Evolutionary conservation across 495 filamentous ascomycete species (phyloP).

Genomic region (Penicillium lagena): DNA sequence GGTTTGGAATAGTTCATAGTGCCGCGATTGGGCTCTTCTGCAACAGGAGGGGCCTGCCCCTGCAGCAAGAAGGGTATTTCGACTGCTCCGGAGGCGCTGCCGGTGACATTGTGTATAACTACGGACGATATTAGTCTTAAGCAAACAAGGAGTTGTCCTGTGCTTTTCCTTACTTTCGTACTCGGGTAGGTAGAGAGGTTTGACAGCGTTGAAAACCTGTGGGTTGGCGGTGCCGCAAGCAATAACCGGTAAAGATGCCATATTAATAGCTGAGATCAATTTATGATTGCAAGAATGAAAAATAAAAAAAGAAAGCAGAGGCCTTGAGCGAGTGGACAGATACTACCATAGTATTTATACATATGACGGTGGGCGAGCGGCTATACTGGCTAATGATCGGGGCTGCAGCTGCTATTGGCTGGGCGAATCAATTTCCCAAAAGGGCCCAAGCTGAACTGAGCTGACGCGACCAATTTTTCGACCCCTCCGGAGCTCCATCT

Average conservation of each 20-base stretch:
- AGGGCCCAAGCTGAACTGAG: not conserved
- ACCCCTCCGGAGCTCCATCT: not conserved
- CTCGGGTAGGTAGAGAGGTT: conserved; percentile 22
- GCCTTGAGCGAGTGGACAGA: not conserved
- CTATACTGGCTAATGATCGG: too few relatives aligned
- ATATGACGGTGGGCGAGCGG: not conserved
- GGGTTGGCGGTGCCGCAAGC: conserved; percentile 17
- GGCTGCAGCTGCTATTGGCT: too few relatives aligned
- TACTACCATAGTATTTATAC: not conserved
- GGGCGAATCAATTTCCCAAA: too few relatives aligned
- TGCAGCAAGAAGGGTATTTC: conserved; percentile 21
- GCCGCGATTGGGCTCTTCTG: conserved; percentile 14
- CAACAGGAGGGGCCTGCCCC: conserved; percentile 9
- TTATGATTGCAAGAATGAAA: conserved; percentile 9
- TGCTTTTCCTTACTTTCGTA: conserved; percentile 17
- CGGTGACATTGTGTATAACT: conserved; percentile 24
- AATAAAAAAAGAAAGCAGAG: not conserved
- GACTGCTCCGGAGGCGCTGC: conserved; percentile 7
- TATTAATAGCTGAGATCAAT: conserved; percentile 4
- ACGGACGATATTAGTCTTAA: conserved; percentile 1
- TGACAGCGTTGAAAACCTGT: conserved; percentile 17
- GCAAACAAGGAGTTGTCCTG: not conserved
- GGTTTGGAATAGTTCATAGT: conserved; percentile 21
- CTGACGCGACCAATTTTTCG: not conserved
- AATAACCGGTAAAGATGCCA: conserved; percentile 19